Base-by-base conservation (phyloP, 352 stramenopile genomes). In the Phytophthora quininea region DNA sequence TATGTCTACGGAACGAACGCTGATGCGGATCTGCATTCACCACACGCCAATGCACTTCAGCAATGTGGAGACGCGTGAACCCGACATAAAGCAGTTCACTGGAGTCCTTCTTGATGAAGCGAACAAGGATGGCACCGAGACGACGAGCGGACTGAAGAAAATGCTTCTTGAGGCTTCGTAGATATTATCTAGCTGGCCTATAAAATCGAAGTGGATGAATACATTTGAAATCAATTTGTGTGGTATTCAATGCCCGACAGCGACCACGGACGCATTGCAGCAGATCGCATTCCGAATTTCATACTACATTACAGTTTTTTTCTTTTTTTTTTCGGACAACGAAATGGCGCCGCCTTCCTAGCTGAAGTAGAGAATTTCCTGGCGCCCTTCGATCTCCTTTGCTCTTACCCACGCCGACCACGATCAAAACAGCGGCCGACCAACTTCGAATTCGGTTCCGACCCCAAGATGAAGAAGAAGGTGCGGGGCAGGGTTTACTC, bases 1-100 rank as follows among this genome's bases (percentile, higher is more conserved):
- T 11, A 37, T 47, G 4, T 31, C 52, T 0, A n/a, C 58, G 7
- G 11, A 45, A n/a, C 48, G 38, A 1, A 64, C 64, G 11, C 42
- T 72, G 8, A 27, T 40, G 1, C 24, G 52, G n/a, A 68, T 53
- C 12, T 59, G 61, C n/a, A 58, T 72, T 9, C 64, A 58, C n/a
- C 29, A 64, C 15, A 52, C 64, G 2, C 64, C 64, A 7, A 72
- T 72, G 64, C 58, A 72, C 19, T 68, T 72, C 38, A 62, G 32
- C 14, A 42, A 52, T 0, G 57, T 45, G n/a, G 15, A 43, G 11
- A 24, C 12, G 38, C 40, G 49, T 2, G 38, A 60, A 1, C 5
- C 31, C 0, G 52, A 53, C 14, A 15, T 33, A 35, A 43, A 57
- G 24, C 31, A 73, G 33, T 73, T 73, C 31, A 60, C 46, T 27